Evolutionary conservation across 257 asterid genomes (phyloP).

Genomic region (Scutellaria barbata): DNA sequence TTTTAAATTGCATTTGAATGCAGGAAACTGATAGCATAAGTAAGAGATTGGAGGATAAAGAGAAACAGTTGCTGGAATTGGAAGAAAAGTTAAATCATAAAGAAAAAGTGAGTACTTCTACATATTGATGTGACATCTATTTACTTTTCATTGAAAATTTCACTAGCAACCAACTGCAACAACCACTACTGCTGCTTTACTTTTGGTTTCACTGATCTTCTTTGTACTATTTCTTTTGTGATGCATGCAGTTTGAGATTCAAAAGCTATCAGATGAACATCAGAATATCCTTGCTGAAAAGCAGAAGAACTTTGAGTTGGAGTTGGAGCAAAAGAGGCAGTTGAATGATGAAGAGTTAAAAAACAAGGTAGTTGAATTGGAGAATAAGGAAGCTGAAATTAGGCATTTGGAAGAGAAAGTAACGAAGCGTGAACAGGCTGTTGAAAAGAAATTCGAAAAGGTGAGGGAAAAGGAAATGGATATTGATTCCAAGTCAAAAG

Average conservation of each 20-base stretch:
- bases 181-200: background rate
- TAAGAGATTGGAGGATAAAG: constrained; percentile 70
- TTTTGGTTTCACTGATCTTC: constrained; percentile 26
- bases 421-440: constrained; percentile 77
- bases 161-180: background rate
- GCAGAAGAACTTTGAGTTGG: constrained; percentile 75
- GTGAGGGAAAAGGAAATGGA: constrained; percentile 73
- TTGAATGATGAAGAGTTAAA: constrained; percentile 67
- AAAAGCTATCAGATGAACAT: constrained; percentile 89
- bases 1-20: constrained; percentile 35
- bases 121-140: background rate
- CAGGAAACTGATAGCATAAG: constrained; percentile 75
- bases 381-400: constrained; percentile 82
- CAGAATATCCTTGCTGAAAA: constrained; percentile 59
- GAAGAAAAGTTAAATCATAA: constrained; percentile 72
- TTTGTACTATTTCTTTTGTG: constrained; percentile 32
- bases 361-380: constrained; percentile 71
- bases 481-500: constrained; percentile 65
- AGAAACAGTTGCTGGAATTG: constrained; percentile 67
- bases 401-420: constrained; percentile 87
- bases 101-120: constrained; percentile 66
- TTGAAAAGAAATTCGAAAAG: constrained; percentile 78
- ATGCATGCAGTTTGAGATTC: constrained; percentile 72
- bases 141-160: constrained; percentile 16
- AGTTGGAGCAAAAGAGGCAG: constrained; percentile 74